Conservation (phyloP, 2,329 filamentous ascomycete genomes). For the Calonectria leucothoes region DNA sequence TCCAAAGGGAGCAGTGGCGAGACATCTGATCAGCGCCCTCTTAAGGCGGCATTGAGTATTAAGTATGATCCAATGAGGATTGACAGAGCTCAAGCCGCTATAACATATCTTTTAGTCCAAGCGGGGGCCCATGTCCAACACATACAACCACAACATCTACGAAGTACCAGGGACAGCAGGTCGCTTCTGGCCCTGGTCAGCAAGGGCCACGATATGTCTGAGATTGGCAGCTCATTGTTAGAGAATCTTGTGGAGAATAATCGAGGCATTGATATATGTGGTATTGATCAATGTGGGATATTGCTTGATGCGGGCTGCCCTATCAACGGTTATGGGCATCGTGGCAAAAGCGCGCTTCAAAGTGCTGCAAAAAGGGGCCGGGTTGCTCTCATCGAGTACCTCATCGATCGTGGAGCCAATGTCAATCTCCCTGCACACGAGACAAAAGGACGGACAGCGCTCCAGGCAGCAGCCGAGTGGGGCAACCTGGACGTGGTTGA, state of each 20-base stretch:
- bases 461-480: background rate
- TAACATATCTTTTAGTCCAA: background rate
- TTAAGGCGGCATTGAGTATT: background rate
- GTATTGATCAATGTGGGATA: background rate
- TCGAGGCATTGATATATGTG: background rate
- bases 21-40: background rate
- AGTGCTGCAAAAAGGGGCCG: background rate
- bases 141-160: background rate
- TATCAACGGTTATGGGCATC: background rate
- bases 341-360: background rate
- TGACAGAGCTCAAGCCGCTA: background rate
- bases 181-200: background rate
- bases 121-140: background rate
- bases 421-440: background rate
- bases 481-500: background rate
- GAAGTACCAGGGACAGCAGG: rapidly evolving
- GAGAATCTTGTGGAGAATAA: background rate
- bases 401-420: background rate
- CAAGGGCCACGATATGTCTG: background rate
- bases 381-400: background rate
- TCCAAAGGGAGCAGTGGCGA: background rate
- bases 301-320: background rate
- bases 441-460: background rate
- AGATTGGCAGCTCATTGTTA: background rate
- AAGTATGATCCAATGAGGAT: background rate